These are phyloP conservation scores for Brassica rapa DNA, from an alignment of 345 rosid genomes.

Conservation along the genomic window DNA sequence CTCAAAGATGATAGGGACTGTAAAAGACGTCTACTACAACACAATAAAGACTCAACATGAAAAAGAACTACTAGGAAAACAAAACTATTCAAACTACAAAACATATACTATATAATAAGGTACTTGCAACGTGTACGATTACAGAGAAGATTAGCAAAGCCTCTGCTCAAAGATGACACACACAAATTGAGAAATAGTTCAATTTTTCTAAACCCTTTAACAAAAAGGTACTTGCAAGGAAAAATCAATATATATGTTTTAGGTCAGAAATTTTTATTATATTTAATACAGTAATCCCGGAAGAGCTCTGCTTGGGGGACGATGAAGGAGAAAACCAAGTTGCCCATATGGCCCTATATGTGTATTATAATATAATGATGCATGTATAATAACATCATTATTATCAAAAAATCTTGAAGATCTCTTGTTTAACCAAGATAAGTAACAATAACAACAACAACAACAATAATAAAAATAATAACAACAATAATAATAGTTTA, in stretches of 20 bases:
- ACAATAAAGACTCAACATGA: not conserved
- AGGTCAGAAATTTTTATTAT: not conserved
- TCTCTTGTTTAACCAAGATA: conserved; percentile 30
- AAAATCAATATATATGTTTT: no score
- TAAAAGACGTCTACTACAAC: not conserved
- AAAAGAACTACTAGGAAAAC: not conserved
- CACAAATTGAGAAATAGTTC: no score
- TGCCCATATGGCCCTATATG: conserved; percentile 8
- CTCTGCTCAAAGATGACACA: no score
- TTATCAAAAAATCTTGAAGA: conserved; percentile 41
- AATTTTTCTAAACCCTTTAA: no score
- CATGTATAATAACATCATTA: conserved; percentile 37
- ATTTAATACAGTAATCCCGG: not conserved
- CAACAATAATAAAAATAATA: no score
- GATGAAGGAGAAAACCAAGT: conserved; percentile 31
- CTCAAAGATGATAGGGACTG: not conserved
- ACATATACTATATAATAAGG: no score
- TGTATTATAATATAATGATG: conserved; percentile 21
- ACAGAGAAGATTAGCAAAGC: no score
- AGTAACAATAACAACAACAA: conserved; percentile 5
- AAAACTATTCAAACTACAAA: not conserved
- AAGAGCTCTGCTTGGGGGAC: conserved; percentile 4
- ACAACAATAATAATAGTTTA: not conserved
- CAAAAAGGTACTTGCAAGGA: no score
- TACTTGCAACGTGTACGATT: no score